Evolutionary conservation across 1,139 yeast genomes (phyloP), one percentile per base, ranked within the genome.

Genomic region (Hyphopichia khmerensis): DNA sequence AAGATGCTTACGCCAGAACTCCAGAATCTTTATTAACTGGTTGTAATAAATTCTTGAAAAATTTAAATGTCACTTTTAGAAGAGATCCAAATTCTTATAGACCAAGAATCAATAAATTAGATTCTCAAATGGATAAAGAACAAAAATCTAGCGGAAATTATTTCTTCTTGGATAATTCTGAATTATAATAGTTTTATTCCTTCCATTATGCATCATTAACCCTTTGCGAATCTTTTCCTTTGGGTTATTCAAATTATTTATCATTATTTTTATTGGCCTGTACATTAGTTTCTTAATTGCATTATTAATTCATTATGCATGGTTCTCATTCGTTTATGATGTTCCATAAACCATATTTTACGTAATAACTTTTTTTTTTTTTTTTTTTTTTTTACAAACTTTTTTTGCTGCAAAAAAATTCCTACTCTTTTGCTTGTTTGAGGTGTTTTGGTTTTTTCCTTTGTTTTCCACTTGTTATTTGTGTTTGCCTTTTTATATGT

Each of bases 91-190:
- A 84, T 64, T 88, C 96, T 44, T 93, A 79, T 80, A 85, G 99
- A 75, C 99, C 99, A 60, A 87, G 99, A 81, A 93, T 93, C 67
- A 93, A 93, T 77, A 93, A 93, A 73, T 74, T 87, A 62, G 98
- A 87, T 63, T 91, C 98, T 44, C 99, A 93, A 77, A 89, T 93
- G 96, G 99, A 93, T 69, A 91, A 86, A 72, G 98, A 93, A 72
- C 99, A 93, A 70, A 93, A 93, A 73, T 62, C 79, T 40, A 64
- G 81, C 40, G 99, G 99, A 48, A 90, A 93, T 75, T 93, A 87
- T 73, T 93, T 93, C 83, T 93, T 93, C 81, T 79, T 93, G 73
- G 98, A 91, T 62, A 81, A 68, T 51, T 48, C 74, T 42, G 70
- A 57, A 47, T 62, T 65, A 51, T 64, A 51, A 43, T 30, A 30